These are phyloP conservation scores for Deuterostichococcus epilithicus DNA, from an alignment of 139 green algal species.

Conservation along the genomic window DNA sequence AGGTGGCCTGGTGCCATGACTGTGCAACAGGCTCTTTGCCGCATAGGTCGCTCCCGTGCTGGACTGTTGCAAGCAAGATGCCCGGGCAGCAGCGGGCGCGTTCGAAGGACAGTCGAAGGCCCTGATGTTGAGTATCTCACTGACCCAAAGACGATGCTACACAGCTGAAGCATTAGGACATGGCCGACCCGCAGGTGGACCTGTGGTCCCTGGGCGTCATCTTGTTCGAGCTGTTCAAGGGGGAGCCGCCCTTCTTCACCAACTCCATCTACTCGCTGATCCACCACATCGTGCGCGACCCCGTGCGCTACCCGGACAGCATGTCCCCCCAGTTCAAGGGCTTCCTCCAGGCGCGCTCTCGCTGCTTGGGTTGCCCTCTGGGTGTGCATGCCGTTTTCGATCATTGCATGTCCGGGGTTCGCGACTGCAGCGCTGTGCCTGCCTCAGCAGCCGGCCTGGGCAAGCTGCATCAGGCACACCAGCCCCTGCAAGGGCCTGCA, in stretches of 20 bases:
- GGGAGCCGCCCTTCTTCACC: conserved; percentile 98
- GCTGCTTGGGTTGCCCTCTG: too few relatives aligned
- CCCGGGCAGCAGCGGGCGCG: not conserved
- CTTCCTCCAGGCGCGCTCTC: conserved; percentile 75
- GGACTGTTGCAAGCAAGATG: not conserved
- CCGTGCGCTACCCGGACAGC: conserved; percentile 82
- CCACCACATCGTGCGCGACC: conserved; percentile 90
- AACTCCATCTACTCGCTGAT: conserved; percentile 97
- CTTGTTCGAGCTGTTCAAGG: conserved; percentile 96
- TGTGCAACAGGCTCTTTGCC: too few relatives aligned
- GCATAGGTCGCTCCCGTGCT: not conserved
- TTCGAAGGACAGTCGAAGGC: not conserved
- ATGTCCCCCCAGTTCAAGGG: conserved; percentile 86
- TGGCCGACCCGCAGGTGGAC: conserved; percentile 86
- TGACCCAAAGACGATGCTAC: too few relatives aligned
- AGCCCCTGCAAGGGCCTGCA: too few relatives aligned
- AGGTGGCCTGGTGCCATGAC: too few relatives aligned
- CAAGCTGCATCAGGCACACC: too few relatives aligned
- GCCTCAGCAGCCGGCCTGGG: too few relatives aligned
- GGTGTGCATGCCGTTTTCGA: not conserved
- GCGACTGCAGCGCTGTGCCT: too few relatives aligned
- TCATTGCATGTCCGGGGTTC: too few relatives aligned
- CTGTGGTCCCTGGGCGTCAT: conserved; percentile 98
- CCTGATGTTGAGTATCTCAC: conserved; percentile 3
- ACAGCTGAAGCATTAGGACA: too few relatives aligned